Conservation (phyloP, 2,329 filamentous ascomycete species). For the Teratosphaeria epicoccoides region DNA sequence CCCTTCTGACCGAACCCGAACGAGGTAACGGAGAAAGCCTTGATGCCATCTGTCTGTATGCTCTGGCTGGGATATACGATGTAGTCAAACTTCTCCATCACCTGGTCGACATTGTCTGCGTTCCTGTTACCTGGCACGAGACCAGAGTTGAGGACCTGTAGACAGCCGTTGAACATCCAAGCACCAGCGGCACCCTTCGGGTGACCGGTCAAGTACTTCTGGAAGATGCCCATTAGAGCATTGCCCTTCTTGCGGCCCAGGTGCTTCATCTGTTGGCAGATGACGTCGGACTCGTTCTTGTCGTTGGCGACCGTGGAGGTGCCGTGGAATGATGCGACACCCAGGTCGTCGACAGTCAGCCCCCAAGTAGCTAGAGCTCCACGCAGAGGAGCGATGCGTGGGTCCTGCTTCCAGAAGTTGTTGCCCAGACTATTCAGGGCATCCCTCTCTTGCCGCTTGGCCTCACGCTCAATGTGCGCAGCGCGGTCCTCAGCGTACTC, state of each 20-base stretch:
- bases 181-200: constrained; percentile 98
- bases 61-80: constrained; percentile 92
- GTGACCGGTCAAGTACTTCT: constrained; percentile 97
- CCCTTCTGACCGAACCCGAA: constrained; percentile 99
- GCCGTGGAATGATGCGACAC: constrained; percentile 95
- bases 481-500: constrained; percentile 81
- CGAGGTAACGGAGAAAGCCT: constrained; percentile 96
- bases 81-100: constrained; percentile 96
- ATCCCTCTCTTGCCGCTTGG: constrained; percentile 82
- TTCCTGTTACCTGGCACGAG: constrained; percentile 96
- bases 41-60: constrained; percentile 95
- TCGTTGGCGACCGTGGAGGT: constrained; percentile 98
- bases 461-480: constrained; percentile 77
- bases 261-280: constrained; percentile 92
- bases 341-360: constrained; percentile 90
- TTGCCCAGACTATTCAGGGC: constrained; percentile 88
- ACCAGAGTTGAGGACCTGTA: constrained; percentile 89
- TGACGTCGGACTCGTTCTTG: constrained; percentile 97
- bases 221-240: constrained; percentile 91
- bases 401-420: constrained; percentile 96
- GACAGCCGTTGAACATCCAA: constrained; percentile 98
- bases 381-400: constrained; percentile 85
- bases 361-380: constrained; percentile 96
- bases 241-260: constrained; percentile 95
- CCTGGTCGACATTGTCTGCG: constrained; percentile 89